These are phyloP conservation scores for Talaromyces sp. DNA, from an alignment of 2,329 filamentous ascomycete genomes.

Conservation along the genomic window DNA sequence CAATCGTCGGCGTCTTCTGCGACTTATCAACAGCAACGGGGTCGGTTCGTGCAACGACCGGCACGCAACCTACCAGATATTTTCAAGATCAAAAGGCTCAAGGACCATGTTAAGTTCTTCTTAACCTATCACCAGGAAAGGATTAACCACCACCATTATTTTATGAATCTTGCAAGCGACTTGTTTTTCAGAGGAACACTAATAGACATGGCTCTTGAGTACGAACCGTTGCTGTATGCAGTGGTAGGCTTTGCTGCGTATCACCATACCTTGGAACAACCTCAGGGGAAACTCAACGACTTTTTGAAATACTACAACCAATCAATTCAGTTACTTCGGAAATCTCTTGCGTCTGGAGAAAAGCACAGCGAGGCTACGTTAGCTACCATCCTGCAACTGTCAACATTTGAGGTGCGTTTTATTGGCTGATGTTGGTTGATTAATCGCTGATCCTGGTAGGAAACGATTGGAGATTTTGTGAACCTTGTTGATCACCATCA, in stretches of 20 bases:
- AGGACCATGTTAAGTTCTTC: conserved; percentile 71
- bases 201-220: conserved; percentile 67
- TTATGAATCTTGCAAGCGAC: conserved; percentile 65
- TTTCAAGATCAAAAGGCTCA: conserved; percentile 31
- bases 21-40: conserved; percentile 9
- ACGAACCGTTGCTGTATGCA: conserved; percentile 81
- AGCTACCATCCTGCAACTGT: conserved; percentile 83
- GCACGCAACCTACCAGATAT: conserved; percentile 25
- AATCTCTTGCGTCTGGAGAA: conserved; percentile 66
- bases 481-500: conserved; percentile 90
- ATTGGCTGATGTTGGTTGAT: conserved; percentile 9
- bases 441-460: conserved; percentile 50
- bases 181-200: conserved; percentile 72
- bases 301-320: conserved; percentile 90
- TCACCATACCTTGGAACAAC: conserved; percentile 69
- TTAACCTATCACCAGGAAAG: conserved; percentile 74
- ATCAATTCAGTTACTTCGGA: conserved; percentile 73
- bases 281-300: conserved; percentile 69
- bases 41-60: conserved; percentile 15
- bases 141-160: conserved; percentile 79
- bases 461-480: conserved; percentile 93
- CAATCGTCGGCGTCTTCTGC: conserved; percentile 26
- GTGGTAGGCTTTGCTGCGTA: conserved; percentile 87
- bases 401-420: conserved; percentile 77
- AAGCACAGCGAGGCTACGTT: conserved; percentile 71